A percentile compares a stretch with the other conserved stretches of the same genome.
Evolutionary conservation across 2,329 filamentous ascomycete genomes (phyloP).

Genomic region (Rhinocladiella similis): DNA sequence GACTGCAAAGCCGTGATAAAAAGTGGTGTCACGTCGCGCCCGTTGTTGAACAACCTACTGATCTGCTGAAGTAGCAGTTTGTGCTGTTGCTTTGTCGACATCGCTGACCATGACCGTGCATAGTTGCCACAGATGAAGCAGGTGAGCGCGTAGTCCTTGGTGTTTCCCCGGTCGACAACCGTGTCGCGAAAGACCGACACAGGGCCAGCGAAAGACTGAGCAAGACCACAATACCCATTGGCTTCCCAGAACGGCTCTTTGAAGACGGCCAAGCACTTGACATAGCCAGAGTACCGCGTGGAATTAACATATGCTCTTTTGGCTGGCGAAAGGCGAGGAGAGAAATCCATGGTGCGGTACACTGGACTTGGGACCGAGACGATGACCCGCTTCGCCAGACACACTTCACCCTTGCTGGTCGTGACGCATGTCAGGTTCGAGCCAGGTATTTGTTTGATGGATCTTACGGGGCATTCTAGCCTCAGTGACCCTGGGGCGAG

Average conservation of each 20-base stretch:
- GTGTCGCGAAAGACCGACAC: slow-evolving; percentile 39
- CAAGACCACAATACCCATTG: slow-evolving; percentile 36
- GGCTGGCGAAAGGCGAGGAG: slow-evolving; percentile 43
- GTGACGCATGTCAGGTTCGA: no score
- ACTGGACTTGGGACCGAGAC: neutral
- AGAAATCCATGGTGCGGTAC: slow-evolving; percentile 41
- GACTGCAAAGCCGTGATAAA: slow-evolving; percentile 7
- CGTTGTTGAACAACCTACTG: slow-evolving; percentile 1
- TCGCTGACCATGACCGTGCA: slow-evolving; percentile 33
- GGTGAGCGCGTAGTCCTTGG: slow-evolving; percentile 35
- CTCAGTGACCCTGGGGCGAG: slow-evolving; percentile 29
- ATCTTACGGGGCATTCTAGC: no score
- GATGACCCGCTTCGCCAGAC: slow-evolving; percentile 35
- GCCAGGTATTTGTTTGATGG: no score
- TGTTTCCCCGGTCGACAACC: slow-evolving; percentile 28
- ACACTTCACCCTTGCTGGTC: slow-evolving; percentile 24
- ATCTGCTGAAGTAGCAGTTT: slow-evolving; percentile 10
- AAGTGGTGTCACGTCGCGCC: slow-evolving; percentile 25
- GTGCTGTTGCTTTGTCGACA: slow-evolving; percentile 25
- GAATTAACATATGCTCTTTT: slow-evolving; percentile 40
- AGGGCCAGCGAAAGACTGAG: slow-evolving; percentile 39
- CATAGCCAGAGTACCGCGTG: slow-evolving; percentile 43
- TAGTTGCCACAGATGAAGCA: slow-evolving; percentile 33
- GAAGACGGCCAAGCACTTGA: slow-evolving; percentile 51
- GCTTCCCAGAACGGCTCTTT: slow-evolving; percentile 48